Evolutionary conservation across 129 eudicot genomes (phyloP).

Genomic region (Smallanthus sonchifolius): DNA sequence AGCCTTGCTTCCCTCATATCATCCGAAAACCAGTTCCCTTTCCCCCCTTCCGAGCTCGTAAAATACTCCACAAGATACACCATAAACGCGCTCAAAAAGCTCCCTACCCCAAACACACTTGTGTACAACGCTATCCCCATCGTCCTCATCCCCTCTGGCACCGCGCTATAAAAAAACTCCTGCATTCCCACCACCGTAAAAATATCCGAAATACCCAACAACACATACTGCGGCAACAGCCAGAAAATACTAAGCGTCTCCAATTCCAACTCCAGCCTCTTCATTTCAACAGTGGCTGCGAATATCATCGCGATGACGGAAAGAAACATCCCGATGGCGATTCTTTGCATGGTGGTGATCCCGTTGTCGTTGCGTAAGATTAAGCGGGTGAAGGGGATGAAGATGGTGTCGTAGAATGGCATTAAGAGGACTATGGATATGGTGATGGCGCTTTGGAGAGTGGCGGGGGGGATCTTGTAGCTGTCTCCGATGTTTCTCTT

Average conservation of each 20-base stretch:
- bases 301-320: slow-evolving; percentile 85
- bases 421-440: slow-evolving; percentile 75
- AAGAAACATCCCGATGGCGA: slow-evolving; percentile 87
- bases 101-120: slow-evolving; percentile 92
- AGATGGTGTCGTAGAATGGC: slow-evolving; percentile 73
- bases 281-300: slow-evolving; percentile 70
- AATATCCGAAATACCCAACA: slow-evolving; percentile 82
- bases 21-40: slow-evolving; percentile 77
- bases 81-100: slow-evolving; percentile 68
- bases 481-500: slow-evolving; percentile 63
- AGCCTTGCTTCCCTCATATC: slow-evolving; percentile 82
- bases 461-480: slow-evolving; percentile 95
- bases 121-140: slow-evolving; percentile 93
- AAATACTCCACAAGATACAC: slow-evolving; percentile 64
- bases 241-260: slow-evolving; percentile 59
- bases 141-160: slow-evolving; percentile 76
- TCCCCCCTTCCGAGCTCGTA: slow-evolving; percentile 34
- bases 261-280: slow-evolving; percentile 33
- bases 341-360: slow-evolving; percentile 73
- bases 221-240: slow-evolving; percentile 77
- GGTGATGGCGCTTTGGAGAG: slow-evolving; percentile 88
- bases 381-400: slow-evolving; percentile 58
- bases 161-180: slow-evolving; percentile 86
- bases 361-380: slow-evolving; percentile 68
- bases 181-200: slow-evolving; percentile 99